These are phyloP conservation scores for Pulveroboletus ravenelii DNA, from an alignment of 768 basidiomycete species.

Conservation along the genomic window DNA sequence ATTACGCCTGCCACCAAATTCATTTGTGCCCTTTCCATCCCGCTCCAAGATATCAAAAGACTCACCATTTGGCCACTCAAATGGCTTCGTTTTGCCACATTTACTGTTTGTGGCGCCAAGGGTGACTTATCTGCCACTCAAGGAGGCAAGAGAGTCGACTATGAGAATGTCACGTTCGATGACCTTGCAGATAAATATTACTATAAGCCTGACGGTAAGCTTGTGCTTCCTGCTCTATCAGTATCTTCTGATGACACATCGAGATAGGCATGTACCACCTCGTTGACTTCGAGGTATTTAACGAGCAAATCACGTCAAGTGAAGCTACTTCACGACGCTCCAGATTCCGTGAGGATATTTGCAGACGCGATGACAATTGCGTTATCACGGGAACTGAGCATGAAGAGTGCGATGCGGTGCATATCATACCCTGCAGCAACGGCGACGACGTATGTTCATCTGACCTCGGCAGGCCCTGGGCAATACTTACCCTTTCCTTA, in stretches of 20 bases:
- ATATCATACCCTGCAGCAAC: neutral
- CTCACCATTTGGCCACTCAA: too few relatives aligned
- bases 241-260: neutral
- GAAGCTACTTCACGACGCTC: neutral
- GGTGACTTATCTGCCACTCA: neutral
- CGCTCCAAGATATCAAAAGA: too few relatives aligned
- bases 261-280: neutral
- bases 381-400: neutral
- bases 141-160: neutral
- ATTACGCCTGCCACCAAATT: too few relatives aligned
- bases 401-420: neutral
- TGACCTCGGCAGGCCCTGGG: neutral
- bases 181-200: neutral
- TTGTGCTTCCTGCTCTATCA: neutral
- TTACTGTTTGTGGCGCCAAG: neutral
- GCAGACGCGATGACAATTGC: neutral
- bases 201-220: neutral
- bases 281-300: neutral
- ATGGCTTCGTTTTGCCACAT: too few relatives aligned
- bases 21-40: too few relatives aligned
- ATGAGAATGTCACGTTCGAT: neutral
- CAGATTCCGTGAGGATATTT: neutral
- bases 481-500: neutral
- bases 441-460: neutral
- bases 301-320: neutral